Evolutionary conservation across 164 flowering plant species (phyloP).

Genomic region (Vitis labrusca): DNA sequence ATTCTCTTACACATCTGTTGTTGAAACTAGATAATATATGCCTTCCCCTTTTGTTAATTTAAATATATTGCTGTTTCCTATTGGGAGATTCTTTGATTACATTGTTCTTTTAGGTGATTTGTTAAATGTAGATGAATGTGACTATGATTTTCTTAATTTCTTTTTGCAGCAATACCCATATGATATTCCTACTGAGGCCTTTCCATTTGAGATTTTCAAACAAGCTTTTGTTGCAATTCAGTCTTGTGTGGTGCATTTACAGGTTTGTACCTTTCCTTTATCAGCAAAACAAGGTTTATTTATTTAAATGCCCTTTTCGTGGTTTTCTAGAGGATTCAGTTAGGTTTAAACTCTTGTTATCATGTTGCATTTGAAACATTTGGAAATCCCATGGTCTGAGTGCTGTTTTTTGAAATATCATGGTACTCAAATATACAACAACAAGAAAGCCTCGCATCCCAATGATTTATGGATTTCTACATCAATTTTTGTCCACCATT

Average conservation of each 20-base stretch:
- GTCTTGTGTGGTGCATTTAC: constrained; percentile 99
- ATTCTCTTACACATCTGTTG: constrained; percentile 1
- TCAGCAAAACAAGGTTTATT: background rate
- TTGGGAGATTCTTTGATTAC: too few relatives aligned
- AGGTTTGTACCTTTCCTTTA: constrained; percentile 43
- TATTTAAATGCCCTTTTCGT: background rate
- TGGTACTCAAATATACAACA: background rate
- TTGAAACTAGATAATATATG: background rate
- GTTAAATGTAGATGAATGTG: too few relatives aligned
- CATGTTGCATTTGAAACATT: background rate
- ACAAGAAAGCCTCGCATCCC: too few relatives aligned
- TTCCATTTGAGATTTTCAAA: constrained; percentile 93
- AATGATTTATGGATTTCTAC: too few relatives aligned
- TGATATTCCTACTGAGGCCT: constrained; percentile 98
- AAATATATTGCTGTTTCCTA: background rate
- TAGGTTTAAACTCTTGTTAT: background rate
- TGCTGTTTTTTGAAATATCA: background rate
- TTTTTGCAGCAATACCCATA: constrained; percentile 94
- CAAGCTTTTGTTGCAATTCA: constrained; percentile 99
- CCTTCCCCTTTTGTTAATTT: background rate
- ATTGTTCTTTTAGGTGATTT: too few relatives aligned
- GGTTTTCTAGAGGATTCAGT: background rate
- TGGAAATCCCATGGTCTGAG: background rate
- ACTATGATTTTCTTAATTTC: background rate
- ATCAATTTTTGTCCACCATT: too few relatives aligned